phyloP scores from a whole-genome alignment of 768 basidiomycete genomes.

The Lactifluus subvellereus region DNA sequence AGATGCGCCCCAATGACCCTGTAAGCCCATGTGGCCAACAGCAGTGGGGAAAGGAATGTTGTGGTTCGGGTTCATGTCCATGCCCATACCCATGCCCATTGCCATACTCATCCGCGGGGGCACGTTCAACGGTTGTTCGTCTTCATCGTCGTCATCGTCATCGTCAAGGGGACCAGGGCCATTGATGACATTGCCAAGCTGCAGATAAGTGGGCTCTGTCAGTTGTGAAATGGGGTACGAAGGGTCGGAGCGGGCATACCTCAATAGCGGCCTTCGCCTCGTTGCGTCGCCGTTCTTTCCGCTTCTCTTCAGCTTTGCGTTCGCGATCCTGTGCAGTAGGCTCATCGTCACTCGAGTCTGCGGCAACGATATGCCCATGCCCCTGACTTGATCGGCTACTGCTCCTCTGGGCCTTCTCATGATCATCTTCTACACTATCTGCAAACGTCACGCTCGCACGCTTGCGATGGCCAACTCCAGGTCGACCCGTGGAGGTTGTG shows the following conservation, averaged over 20 bases:
- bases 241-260: conserved; percentile 45
- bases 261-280: conserved; percentile 88
- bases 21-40: conserved; percentile 20
- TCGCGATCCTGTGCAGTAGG: conserved; percentile 4
- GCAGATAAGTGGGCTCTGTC: conserved; percentile 6
- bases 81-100: conserved; percentile 31
- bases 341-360: conserved; percentile 13
- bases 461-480: conserved; percentile 39
- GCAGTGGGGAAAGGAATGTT: conserved; percentile 22
- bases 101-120: conserved; percentile 34
- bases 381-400: conserved; percentile 10
- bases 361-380: not conserved
- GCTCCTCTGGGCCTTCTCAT: conserved; percentile 28
- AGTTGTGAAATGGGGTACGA: not conserved
- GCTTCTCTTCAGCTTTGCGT: conserved; percentile 44
- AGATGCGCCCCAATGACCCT: conserved; percentile 32
- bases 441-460: conserved; percentile 67
- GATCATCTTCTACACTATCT: conserved; percentile 36
- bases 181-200: conserved; percentile 88
- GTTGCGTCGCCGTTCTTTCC: conserved; percentile 67
- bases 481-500: conserved; percentile 23
- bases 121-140: conserved; percentile 23
- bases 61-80: conserved; percentile 13
- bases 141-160: conserved; percentile 30
- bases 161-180: conserved; percentile 58